Evolutionary conservation across 2,329 filamentous ascomycete species (phyloP).

Genomic region (Leptosphaerulina australis): DNA sequence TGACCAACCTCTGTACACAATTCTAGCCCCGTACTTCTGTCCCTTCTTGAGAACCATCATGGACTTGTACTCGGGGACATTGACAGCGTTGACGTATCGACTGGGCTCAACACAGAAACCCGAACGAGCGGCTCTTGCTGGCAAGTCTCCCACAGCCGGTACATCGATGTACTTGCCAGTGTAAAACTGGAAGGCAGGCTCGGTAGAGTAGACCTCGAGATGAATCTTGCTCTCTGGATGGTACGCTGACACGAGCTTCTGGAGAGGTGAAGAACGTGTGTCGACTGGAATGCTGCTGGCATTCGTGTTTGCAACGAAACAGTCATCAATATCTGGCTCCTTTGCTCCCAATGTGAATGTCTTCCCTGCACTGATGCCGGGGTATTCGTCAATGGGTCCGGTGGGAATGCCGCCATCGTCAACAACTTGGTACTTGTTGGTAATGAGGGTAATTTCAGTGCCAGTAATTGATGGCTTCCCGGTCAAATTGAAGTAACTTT

Average conservation of each 20-base stretch:
- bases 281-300: slow-evolving; percentile 59
- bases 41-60: slow-evolving; percentile 86
- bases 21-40: slow-evolving; percentile 78
- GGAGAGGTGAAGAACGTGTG: slow-evolving; percentile 63
- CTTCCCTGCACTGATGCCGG: slow-evolving; percentile 67
- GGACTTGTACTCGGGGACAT: slow-evolving; percentile 77
- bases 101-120: slow-evolving; percentile 94
- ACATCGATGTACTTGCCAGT: slow-evolving; percentile 86
- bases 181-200: slow-evolving; percentile 97
- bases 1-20: slow-evolving; percentile 86
- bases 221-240: slow-evolving; percentile 78
- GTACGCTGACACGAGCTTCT: slow-evolving; percentile 71
- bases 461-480: slow-evolving; percentile 64
- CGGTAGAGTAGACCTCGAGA: slow-evolving; percentile 86
- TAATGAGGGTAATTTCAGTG: slow-evolving; percentile 64
- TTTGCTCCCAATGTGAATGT: slow-evolving; percentile 74
- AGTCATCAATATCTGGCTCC: slow-evolving; percentile 84
- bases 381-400: slow-evolving; percentile 67
- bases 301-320: slow-evolving; percentile 77
- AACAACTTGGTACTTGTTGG: slow-evolving; percentile 72
- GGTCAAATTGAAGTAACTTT: slow-evolving; percentile 72
- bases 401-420: slow-evolving; percentile 77
- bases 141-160: slow-evolving; percentile 63
- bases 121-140: slow-evolving; percentile 69
- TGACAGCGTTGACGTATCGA: slow-evolving; percentile 86